Evolutionary conservation across 1,284 basidiomycete genomes (phyloP).

Genomic region (Puccinia polysora): DNA sequence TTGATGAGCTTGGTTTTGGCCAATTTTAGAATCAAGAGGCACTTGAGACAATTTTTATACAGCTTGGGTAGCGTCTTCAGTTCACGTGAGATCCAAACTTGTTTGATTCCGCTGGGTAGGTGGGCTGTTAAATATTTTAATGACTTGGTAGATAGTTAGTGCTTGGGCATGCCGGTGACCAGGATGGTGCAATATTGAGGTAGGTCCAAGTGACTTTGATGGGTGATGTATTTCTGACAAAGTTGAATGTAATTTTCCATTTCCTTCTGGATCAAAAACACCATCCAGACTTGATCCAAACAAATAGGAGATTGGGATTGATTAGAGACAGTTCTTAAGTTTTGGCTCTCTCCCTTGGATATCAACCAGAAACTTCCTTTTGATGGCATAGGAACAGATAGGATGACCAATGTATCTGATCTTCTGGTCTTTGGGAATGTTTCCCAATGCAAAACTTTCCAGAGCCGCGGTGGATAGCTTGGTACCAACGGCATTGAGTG

Average conservation of each 20-base stretch:
- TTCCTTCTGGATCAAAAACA: too few relatives aligned
- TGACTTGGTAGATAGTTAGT: conserved; percentile 60
- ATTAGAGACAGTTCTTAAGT: conserved; percentile 22
- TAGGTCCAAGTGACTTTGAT: conserved; percentile 64
- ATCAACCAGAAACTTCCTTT: neutral
- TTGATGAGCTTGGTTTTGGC: too few relatives aligned
- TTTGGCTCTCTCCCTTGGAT: too few relatives aligned
- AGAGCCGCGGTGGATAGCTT: neutral
- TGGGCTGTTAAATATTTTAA: conserved; percentile 61
- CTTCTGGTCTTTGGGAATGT: neutral
- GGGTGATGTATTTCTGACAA: too few relatives aligned
- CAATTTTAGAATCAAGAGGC: too few relatives aligned
- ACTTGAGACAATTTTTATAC: too few relatives aligned
- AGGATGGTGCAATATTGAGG: conserved; percentile 82
- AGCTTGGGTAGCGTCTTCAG: too few relatives aligned
- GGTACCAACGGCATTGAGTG: too few relatives aligned
- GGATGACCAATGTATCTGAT: conserved; percentile 14
- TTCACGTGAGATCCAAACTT: too few relatives aligned
- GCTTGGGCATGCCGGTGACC: conserved; percentile 78
- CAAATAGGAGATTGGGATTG: neutral
- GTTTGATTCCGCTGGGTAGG: too few relatives aligned
- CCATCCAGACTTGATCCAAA: too few relatives aligned
- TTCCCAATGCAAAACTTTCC: conserved; percentile 8
- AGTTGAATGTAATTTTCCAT: too few relatives aligned
- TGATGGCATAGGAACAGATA: neutral